Percentiles rank a stretch among this genome's conserved stretches.
These are phyloP conservation scores for Pseudocercospora fuligena DNA, from an alignment of 2,329 filamentous ascomycete genomes.

Conservation along the genomic window DNA sequence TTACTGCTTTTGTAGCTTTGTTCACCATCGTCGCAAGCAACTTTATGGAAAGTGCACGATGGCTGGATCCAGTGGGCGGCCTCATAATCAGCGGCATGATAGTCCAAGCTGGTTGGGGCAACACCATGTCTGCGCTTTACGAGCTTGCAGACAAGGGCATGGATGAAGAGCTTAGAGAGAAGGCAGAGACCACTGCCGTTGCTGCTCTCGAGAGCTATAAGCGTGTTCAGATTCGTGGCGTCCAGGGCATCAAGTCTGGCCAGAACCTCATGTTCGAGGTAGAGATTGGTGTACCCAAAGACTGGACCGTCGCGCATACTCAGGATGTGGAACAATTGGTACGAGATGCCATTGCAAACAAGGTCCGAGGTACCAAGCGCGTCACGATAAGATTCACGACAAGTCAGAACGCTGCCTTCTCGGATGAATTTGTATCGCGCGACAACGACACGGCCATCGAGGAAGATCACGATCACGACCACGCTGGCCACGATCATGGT, in stretches of 20 bases:
- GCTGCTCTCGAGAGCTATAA: conserved; percentile 29
- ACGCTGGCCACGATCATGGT: conserved; percentile 36
- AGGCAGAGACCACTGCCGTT: conserved; percentile 66
- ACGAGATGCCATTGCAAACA: conserved; percentile 72
- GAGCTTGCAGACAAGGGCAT: conserved; percentile 92
- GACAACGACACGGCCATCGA: conserved; percentile 23
- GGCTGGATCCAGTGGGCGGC: conserved; percentile 93
- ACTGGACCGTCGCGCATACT: conserved; percentile 75
- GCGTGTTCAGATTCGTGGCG: conserved; percentile 71
- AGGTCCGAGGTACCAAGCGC: conserved; percentile 81
- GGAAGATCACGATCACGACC: conserved; percentile 27
- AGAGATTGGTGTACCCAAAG: conserved; percentile 77
- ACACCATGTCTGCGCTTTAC: conserved; percentile 79
- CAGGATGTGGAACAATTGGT: conserved; percentile 74
- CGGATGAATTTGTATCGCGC: conserved; percentile 67
- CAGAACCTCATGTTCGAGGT: conserved; percentile 95
- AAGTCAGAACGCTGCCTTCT: conserved; percentile 55
- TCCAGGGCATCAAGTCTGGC: conserved; percentile 91
- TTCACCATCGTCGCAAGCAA: conserved; percentile 89
- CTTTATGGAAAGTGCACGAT: conserved; percentile 79
- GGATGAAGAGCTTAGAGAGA: conserved; percentile 78
- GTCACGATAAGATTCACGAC: conserved; percentile 83
- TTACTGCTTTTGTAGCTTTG: conserved; percentile 92
- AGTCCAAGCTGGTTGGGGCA: conserved; percentile 84
- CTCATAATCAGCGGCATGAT: conserved; percentile 93